phyloP scores from a whole-genome alignment of 1,284 basidiomycete genomes.

The Apiotrichum sp. region DNA sequence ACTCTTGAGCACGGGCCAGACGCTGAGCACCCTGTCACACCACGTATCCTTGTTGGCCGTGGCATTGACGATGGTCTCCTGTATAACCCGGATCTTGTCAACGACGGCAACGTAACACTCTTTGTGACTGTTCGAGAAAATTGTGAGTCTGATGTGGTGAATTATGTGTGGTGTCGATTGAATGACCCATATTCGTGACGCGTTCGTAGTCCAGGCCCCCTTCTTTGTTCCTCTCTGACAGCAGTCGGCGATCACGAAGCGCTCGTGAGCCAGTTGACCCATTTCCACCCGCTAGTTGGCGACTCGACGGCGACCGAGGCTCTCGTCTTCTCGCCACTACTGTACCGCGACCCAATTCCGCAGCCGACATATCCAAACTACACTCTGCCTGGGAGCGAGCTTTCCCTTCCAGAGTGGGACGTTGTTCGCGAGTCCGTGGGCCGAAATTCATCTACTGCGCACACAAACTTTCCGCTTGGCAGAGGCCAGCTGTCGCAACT shows the following conservation, averaged over 20 bases:
- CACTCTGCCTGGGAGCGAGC: conserved; percentile 60
- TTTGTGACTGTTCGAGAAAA: not conserved
- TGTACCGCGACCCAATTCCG: conserved; percentile 41
- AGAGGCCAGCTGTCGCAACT: conserved; percentile 47
- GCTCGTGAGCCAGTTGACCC: not conserved
- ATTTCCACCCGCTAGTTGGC: conserved; percentile 52
- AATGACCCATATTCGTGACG: no score
- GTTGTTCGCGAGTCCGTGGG: not conserved
- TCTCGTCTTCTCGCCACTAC: conserved; percentile 67
- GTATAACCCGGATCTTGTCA: not conserved
- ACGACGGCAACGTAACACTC: conserved; percentile 1
- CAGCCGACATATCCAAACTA: conserved; percentile 71
- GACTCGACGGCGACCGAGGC: conserved; percentile 70
- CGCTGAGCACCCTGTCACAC: not conserved
- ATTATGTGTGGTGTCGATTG: no score
- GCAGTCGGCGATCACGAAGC: not conserved
- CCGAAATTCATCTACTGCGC: conserved; percentile 13
- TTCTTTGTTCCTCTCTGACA: no score
- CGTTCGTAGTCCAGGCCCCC: no score
- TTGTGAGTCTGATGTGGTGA: not conserved
- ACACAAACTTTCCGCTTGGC: conserved; percentile 54
- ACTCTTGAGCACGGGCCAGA: not conserved
- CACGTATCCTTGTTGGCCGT: conserved; percentile 4
- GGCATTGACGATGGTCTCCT: conserved; percentile 2
- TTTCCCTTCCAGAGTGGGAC: conserved; percentile 47